Percentiles rank a stretch among this genome's conserved stretches.
These are phyloP conservation scores for Zhuliangozyma parablackwelliae DNA, from an alignment of 1,139 yeast species.

Conservation along the genomic window DNA sequence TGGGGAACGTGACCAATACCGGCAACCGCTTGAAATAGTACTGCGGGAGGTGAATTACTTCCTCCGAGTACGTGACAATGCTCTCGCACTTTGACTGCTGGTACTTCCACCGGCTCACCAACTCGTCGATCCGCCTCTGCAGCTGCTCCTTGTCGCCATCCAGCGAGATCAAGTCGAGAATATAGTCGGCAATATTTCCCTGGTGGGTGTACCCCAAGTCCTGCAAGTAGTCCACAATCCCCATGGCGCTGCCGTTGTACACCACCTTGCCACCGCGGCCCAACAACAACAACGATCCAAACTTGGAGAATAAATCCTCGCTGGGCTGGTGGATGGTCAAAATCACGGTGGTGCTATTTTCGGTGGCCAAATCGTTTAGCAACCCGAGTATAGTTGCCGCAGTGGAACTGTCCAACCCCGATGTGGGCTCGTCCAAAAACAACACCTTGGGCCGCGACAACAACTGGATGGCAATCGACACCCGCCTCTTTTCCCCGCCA, in stretches of 20 bases:
- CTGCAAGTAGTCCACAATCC: constrained; percentile 41
- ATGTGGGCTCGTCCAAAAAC: constrained; percentile 82
- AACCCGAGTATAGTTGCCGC: constrained; percentile 66
- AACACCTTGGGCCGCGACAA: constrained; percentile 67
- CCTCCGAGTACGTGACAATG: constrained; percentile 2
- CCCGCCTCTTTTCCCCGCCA: constrained; percentile 84
- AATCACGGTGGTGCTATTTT: constrained; percentile 64
- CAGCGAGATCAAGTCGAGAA: constrained; percentile 64
- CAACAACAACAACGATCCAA: constrained; percentile 64
- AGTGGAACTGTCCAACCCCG: constrained; percentile 78
- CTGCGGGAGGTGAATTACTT: constrained; percentile 15
- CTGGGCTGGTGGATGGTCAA: constrained; percentile 86
- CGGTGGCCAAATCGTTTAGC: constrained; percentile 49
- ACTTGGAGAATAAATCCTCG: constrained; percentile 54
- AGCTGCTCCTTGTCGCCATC: constrained; percentile 27
- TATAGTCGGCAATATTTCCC: constrained; percentile 67
- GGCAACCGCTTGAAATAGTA: constrained; percentile 21
- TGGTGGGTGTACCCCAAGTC: constrained; percentile 53
- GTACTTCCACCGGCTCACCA: constrained; percentile 37
- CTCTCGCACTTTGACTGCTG: constrained; percentile 3
- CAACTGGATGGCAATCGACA: constrained; percentile 76
- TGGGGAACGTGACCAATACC: constrained; percentile 20
- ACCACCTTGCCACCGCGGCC: constrained; percentile 73
- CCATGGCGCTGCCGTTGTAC: constrained; percentile 40
- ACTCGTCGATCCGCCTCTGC: constrained; percentile 25